phyloP scores from a whole-genome alignment of 2,329 filamentous ascomycete species.

The Diaporthe citriasiana region DNA sequence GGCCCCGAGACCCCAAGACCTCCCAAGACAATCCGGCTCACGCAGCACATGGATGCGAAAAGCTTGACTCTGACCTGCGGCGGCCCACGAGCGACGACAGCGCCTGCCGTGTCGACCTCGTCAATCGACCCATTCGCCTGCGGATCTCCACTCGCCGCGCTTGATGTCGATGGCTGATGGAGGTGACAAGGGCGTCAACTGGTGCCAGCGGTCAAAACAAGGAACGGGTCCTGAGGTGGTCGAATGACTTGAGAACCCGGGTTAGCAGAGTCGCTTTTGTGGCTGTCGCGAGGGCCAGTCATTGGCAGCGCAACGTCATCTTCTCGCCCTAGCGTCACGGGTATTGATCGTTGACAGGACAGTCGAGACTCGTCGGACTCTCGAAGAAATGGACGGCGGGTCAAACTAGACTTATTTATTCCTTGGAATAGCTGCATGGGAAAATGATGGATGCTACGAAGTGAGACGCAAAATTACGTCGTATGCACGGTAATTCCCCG shows the following conservation, averaged over 20 bases:
- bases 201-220: slow-evolving; percentile 19
- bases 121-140: slow-evolving; percentile 5
- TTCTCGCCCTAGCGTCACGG: slow-evolving; percentile 7
- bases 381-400: not conserved
- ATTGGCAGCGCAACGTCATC: slow-evolving; percentile 34
- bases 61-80: slow-evolving; percentile 6
- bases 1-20: slow-evolving; percentile 19
- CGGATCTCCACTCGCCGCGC: slow-evolving; percentile 3
- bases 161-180: not conserved
- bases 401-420: slow-evolving; percentile 14
- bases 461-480: slow-evolving; percentile 21
- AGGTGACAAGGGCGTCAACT: not conserved
- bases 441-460: not conserved
- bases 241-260: not conserved
- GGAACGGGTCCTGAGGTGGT: slow-evolving; percentile 7
- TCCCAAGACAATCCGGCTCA: slow-evolving; percentile 30
- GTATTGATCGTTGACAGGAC: not conserved
- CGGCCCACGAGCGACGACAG: not conserved
- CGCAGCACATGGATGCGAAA: not conserved
- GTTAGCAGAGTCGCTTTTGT: slow-evolving; percentile 32
- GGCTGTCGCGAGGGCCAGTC: slow-evolving; percentile 16
- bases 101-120: not conserved
- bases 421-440: slow-evolving; percentile 1
- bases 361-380: not conserved
- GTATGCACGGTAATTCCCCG: slow-evolving; percentile 21